These are phyloP conservation scores for Fistulifera solaris DNA, from an alignment of 108 stramenopile genomes.

Conservation along the genomic window DNA sequence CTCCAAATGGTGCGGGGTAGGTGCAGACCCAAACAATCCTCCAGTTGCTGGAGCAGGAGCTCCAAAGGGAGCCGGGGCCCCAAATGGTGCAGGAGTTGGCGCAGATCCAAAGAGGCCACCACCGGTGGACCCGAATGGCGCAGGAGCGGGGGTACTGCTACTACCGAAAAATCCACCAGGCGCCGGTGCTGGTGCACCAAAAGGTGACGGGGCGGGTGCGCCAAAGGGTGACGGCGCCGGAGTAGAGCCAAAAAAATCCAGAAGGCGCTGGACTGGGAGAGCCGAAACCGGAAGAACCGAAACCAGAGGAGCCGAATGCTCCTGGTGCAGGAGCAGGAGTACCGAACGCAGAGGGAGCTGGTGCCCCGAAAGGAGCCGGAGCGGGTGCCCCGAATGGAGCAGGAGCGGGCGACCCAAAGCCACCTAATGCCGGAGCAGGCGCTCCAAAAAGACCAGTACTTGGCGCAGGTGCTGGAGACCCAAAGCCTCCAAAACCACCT, in stretches of 20 bases:
- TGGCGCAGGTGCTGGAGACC: constrained; percentile 22
- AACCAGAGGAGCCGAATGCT: constrained; percentile 40
- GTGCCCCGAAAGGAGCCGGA: constrained; percentile 41
- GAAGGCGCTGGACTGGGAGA: constrained; percentile 37
- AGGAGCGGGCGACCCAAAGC: constrained; percentile 12
- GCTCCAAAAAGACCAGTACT: constrained; percentile 8
- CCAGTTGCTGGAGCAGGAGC: constrained; percentile 36
- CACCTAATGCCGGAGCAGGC: constrained; percentile 28
- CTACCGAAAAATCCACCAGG: constrained; percentile 32
- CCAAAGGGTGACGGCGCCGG: constrained; percentile 48
- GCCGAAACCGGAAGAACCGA: constrained; percentile 34
- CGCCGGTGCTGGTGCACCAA: constrained; percentile 42
- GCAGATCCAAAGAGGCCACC: constrained; percentile 9
- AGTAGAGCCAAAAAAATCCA: constrained; percentile 51
- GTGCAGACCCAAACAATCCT: constrained; percentile 42
- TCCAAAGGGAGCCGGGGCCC: constrained; percentile 25
- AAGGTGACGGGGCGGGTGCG: constrained; percentile 17
- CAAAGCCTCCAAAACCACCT: background rate
- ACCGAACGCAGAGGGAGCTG: constrained; percentile 41
- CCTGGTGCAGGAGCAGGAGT: constrained; percentile 43
- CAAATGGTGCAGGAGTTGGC: constrained; percentile 15
- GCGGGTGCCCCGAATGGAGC: constrained; percentile 50
- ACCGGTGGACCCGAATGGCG: constrained; percentile 7
- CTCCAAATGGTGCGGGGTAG: constrained; percentile 41
- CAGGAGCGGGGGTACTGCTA: constrained; percentile 22